phyloP scores from a whole-genome alignment of 768 basidiomycete species.

The Pilatotrama ljubarskyi region DNA sequence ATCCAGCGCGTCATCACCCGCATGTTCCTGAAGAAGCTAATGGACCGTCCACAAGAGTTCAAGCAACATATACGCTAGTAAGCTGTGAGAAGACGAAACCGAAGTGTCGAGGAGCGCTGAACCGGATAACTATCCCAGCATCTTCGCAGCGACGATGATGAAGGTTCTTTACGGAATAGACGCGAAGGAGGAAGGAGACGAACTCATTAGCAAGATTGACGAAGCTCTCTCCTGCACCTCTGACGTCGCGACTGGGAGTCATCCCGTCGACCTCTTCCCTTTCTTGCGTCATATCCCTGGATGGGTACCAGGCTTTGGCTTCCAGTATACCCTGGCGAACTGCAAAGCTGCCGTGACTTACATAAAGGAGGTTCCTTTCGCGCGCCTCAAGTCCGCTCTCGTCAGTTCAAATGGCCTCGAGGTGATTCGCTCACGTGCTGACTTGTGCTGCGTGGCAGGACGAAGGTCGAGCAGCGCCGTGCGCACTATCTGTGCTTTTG shows the following conservation, averaged over 20 bases:
- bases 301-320: constrained; percentile 25
- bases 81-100: not conserved
- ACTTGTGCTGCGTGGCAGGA: not conserved
- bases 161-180: constrained; percentile 11
- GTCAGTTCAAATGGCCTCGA: not conserved
- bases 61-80: constrained; percentile 6
- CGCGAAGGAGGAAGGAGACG: not conserved
- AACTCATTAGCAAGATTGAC: constrained; percentile 6
- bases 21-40: not conserved
- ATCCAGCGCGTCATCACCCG: not conserved
- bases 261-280: constrained; percentile 30
- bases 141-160: constrained; percentile 16
- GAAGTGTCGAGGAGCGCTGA: not conserved
- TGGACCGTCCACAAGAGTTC: not conserved
- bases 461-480: too few relatives aligned
- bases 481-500: not conserved
- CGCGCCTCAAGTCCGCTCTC: constrained; percentile 9
- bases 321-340: constrained; percentile 7
- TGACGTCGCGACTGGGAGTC: constrained; percentile 23
- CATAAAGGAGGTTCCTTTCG: constrained; percentile 13
- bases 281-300: constrained; percentile 19
- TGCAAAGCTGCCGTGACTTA: constrained; percentile 2
- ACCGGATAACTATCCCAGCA: not conserved
- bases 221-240: not conserved
- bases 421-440: not conserved